phyloP scores from a whole-genome alignment of 2,329 filamentous ascomycete genomes.

The Colletotrichum cordylinicola region DNA sequence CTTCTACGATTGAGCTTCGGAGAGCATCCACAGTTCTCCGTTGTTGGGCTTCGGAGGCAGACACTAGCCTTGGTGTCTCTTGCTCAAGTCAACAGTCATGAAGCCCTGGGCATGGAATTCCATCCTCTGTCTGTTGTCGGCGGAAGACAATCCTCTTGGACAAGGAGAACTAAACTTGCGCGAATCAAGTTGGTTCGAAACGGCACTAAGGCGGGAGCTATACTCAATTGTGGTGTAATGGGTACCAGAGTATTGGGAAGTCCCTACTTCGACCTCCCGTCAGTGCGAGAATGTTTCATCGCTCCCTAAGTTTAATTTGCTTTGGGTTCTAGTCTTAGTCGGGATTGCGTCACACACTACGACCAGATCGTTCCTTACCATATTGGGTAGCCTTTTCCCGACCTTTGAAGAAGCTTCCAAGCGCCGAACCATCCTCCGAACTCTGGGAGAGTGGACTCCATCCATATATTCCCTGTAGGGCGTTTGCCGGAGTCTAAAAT shows the following conservation, averaged over 20 bases:
- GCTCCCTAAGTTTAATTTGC: background rate
- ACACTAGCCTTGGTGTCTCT: background rate
- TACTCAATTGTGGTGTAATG: background rate
- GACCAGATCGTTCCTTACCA: background rate
- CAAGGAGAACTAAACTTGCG: background rate
- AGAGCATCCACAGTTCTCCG: background rate
- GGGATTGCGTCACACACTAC: background rate
- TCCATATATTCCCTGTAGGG: background rate
- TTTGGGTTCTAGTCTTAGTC: background rate
- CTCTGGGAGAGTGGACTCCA: background rate
- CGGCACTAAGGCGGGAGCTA: background rate
- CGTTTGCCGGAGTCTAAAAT: rapidly evolving
- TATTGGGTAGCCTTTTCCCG: background rate
- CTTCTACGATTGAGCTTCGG: background rate
- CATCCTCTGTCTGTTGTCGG: background rate
- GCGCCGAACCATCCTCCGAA: background rate
- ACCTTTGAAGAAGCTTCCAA: background rate
- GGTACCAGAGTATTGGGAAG: background rate
- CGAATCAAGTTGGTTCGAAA: background rate
- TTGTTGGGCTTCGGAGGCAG: background rate
- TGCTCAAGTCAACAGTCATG: rapidly evolving
- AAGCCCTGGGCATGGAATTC: rapidly evolving
- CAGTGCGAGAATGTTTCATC: background rate
- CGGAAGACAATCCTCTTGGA: rapidly evolving
- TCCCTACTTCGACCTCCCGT: background rate